These are phyloP conservation scores for Trametes pubescens DNA, from an alignment of 1,284 basidiomycete species.

Conservation along the genomic window DNA sequence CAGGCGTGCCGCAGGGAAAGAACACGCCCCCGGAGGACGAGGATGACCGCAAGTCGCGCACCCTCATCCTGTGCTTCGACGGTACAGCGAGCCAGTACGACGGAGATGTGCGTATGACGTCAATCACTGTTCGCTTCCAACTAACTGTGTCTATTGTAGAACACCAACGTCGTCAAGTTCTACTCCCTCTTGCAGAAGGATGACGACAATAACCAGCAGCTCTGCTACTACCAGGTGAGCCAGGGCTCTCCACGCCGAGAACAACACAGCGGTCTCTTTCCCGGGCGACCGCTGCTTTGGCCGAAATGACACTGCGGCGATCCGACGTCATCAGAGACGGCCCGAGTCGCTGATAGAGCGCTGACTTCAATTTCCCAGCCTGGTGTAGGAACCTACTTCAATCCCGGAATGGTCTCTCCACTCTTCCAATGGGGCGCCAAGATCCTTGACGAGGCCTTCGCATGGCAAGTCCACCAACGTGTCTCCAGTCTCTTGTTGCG, in stretches of 20 bases:
- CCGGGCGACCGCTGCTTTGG: neutral
- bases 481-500: neutral
- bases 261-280: neutral
- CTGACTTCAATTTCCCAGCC: conserved; percentile 27
- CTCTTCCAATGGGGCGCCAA: conserved; percentile 50
- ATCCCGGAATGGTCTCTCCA: conserved; percentile 47
- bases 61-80: conserved; percentile 61
- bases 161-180: conserved; percentile 52
- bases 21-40: neutral
- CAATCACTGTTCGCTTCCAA: neutral
- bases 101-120: conserved; percentile 45
- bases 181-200: conserved; percentile 50
- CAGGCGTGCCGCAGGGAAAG: neutral
- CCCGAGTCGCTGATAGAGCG: conserved; percentile 1
- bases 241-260: neutral
- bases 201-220: conserved; percentile 42
- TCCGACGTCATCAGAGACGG: neutral
- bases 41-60: conserved; percentile 39
- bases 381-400: conserved; percentile 60
- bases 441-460: conserved; percentile 55
- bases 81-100: conserved; percentile 59
- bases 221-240: conserved; percentile 52
- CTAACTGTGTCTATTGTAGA: conserved; percentile 34
- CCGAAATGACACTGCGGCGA: neutral
- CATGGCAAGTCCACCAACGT: conserved; percentile 46